phyloP scores from a whole-genome alignment of 2,329 filamentous ascomycete genomes.

The Coleophoma cylindrospora region DNA sequence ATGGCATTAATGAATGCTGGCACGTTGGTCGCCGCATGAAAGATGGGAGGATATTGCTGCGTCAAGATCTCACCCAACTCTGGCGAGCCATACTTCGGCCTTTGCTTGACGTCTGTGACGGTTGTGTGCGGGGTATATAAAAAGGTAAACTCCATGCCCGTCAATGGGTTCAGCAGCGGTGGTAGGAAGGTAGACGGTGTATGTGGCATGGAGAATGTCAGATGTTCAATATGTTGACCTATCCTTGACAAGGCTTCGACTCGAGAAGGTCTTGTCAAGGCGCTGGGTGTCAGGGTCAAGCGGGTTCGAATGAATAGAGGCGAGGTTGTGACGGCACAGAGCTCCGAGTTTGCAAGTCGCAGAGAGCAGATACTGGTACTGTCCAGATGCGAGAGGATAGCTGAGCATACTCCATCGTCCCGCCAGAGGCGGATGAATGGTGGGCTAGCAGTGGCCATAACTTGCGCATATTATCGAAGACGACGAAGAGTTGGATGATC shows the following conservation, averaged over 20 bases:
- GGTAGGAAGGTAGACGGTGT: slow-evolving; percentile 75
- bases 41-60: slow-evolving; percentile 82
- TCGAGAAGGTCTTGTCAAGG: slow-evolving; percentile 69
- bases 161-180: slow-evolving; percentile 74
- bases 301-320: slow-evolving; percentile 64
- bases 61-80: slow-evolving; percentile 78
- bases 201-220: slow-evolving; percentile 75
- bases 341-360: slow-evolving; percentile 64
- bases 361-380: slow-evolving; percentile 44
- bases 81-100: slow-evolving; percentile 74
- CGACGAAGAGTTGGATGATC: neutral
- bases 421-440: slow-evolving; percentile 25
- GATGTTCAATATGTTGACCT: slow-evolving; percentile 71
- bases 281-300: slow-evolving; percentile 66
- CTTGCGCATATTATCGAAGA: slow-evolving; percentile 23
- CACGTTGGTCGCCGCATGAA: slow-evolving; percentile 85
- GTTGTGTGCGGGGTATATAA: slow-evolving; percentile 75
- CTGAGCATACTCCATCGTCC: slow-evolving; percentile 21
- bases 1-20: slow-evolving; percentile 77
- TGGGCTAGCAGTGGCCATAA: slow-evolving; percentile 25
- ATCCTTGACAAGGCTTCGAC: slow-evolving; percentile 72
- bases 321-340: slow-evolving; percentile 64
- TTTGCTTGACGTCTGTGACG: slow-evolving; percentile 51
- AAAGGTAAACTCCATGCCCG: slow-evolving; percentile 74
- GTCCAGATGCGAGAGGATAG: slow-evolving; percentile 22